These are phyloP conservation scores for Xylariaceae sp. DNA, from an alignment of 2,329 filamentous ascomycete genomes.

Conservation along the genomic window DNA sequence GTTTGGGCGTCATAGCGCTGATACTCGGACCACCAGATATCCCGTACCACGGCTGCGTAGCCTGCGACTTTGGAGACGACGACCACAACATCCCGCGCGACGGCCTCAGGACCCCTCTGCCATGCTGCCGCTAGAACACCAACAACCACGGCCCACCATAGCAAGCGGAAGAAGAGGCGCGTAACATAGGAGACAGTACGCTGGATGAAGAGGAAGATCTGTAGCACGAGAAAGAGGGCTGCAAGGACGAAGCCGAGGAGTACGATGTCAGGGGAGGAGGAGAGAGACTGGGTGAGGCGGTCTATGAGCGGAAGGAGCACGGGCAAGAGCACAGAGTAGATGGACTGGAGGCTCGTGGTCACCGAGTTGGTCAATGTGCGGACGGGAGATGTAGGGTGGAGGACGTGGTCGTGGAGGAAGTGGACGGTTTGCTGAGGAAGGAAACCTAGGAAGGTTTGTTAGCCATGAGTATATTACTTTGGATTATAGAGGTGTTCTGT, in stretches of 20 bases:
- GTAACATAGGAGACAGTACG: conserved; percentile 75
- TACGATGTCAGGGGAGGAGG: conserved; percentile 38
- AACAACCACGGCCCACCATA: conserved; percentile 60
- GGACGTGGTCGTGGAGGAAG: conserved; percentile 42
- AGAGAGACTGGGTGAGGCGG: conserved; percentile 30
- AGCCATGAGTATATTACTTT: too few species aligned
- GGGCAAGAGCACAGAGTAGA: conserved; percentile 31
- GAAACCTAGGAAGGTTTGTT: conserved; percentile 24
- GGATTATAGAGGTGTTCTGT: conserved; percentile 3
- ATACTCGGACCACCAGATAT: conserved; percentile 56
- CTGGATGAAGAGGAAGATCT: conserved; percentile 67
- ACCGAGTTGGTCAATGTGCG: conserved; percentile 35
- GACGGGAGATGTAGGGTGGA: conserved; percentile 41
- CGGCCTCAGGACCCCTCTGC: conserved; percentile 62
- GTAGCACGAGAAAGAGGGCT: conserved; percentile 55
- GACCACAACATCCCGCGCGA: conserved; percentile 52
- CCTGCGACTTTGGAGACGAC: conserved; percentile 39
- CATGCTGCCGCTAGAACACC: conserved; percentile 53
- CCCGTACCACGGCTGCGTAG: conserved; percentile 44
- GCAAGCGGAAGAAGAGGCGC: conserved; percentile 56
- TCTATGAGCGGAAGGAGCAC: conserved; percentile 40
- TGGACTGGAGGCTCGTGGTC: conserved; percentile 20
- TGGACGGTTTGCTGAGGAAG: conserved; percentile 41
- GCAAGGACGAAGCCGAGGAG: conserved; percentile 45
- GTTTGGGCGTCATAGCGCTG: conserved; percentile 50